Evolutionary conservation across 129 eudicot species (phyloP).

Genomic region (Lactuca saligna): DNA sequence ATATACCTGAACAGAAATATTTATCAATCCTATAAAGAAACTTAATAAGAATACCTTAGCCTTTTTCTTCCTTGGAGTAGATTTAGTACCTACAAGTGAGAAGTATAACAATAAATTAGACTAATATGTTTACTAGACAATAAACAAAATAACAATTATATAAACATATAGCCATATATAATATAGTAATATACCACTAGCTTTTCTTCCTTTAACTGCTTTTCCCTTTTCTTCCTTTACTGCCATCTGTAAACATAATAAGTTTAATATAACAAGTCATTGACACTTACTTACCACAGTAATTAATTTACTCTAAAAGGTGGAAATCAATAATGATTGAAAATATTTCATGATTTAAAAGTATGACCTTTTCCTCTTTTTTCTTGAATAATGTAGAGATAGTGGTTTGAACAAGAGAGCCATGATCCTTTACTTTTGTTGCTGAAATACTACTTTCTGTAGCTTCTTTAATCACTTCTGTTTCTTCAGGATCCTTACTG

Average conservation of each 20-base stretch:
- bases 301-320: background rate
- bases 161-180: too few relatives aligned
- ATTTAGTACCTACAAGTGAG: conserved; percentile 37
- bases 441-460: conserved; percentile 27
- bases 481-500: conserved; percentile 34
- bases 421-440: conserved; percentile 34
- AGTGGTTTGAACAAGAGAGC: conserved; percentile 79
- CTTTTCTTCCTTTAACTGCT: conserved; percentile 35
- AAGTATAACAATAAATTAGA: conserved; percentile 12
- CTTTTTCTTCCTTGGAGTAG: conserved; percentile 43
- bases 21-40: background rate
- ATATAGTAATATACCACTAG: conserved; percentile 32
- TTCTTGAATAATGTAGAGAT: conserved; percentile 85
- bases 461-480: conserved; percentile 25
- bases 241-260: conserved; percentile 44
- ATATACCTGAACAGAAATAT: background rate
- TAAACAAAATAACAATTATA: background rate
- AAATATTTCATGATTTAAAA: conserved; percentile 13
- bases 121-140: background rate
- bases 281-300: background rate
- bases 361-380: conserved; percentile 66
- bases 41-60: conserved; percentile 33
- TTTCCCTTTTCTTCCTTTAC: conserved; percentile 38
- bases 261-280: conserved; percentile 17
- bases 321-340: background rate